A percentile compares a stretch with the other conserved stretches of the same genome.
phyloP scores from a whole-genome alignment of 768 basidiomycete genomes.

The Pulveroboletus sp. region DNA sequence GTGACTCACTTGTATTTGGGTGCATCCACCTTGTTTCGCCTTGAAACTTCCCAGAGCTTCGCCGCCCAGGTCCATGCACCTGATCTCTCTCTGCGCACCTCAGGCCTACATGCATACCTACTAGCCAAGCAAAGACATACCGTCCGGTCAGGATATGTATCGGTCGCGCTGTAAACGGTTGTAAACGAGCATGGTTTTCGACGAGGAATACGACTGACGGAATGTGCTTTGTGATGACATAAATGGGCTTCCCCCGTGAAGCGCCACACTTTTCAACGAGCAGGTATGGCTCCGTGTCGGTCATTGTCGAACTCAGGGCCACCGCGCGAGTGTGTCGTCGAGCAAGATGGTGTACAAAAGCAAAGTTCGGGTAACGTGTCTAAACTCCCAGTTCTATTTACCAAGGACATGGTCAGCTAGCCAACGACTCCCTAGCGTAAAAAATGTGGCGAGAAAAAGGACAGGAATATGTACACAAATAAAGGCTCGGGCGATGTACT shows the following conservation, averaged over 20 bases:
- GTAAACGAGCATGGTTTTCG: slow-evolving; percentile 16
- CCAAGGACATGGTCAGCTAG: slow-evolving; percentile 25
- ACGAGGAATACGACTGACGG: slow-evolving; percentile 34
- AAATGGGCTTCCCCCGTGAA: slow-evolving; percentile 40
- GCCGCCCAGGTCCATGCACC: slow-evolving; percentile 42
- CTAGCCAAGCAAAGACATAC: slow-evolving; percentile 20
- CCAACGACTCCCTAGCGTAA: slow-evolving; percentile 25
- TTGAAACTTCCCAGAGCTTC: slow-evolving; percentile 41
- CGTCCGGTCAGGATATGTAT: slow-evolving; percentile 31
- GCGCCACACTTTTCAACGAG: slow-evolving; percentile 42
- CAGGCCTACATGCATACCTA: slow-evolving; percentile 4
- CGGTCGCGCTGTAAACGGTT: slow-evolving; percentile 26
- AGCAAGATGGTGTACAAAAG: slow-evolving; percentile 24
- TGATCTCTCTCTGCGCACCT: slow-evolving; percentile 37
- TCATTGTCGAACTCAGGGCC: slow-evolving; percentile 26
- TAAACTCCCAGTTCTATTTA: slow-evolving; percentile 28
- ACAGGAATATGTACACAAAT: slow-evolving; percentile 34
- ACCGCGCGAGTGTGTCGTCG: slow-evolving; percentile 10
- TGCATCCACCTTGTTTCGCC: slow-evolving; percentile 38
- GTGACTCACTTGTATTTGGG: slow-evolving; percentile 40
- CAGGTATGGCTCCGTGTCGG: slow-evolving; percentile 33
- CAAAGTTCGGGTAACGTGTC: slow-evolving; percentile 25
- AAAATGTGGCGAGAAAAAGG: slow-evolving; percentile 22
- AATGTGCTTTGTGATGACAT: slow-evolving; percentile 41
- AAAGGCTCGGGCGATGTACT: slow-evolving; percentile 21